A percentile compares a stretch with the other conserved stretches of the same genome.
Conservation (phyloP, 768 basidiomycete genomes). For the Coprinopsis cinerea region DNA sequence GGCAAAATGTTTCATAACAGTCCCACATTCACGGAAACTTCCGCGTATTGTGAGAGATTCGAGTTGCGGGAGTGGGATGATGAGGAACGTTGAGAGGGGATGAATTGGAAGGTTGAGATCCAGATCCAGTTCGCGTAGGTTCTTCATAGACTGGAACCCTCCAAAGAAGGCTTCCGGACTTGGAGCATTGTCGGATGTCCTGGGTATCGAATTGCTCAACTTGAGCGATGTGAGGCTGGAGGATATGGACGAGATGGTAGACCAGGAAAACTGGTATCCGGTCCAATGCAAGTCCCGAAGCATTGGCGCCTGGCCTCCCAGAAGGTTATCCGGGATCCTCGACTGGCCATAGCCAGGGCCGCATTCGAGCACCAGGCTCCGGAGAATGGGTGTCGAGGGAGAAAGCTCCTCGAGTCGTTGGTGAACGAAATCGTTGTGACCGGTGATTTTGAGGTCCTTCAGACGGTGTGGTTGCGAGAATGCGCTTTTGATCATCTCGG, state of each 20-base stretch:
- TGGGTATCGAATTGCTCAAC: too few species aligned
- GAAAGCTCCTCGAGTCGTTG: not conserved
- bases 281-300: not conserved
- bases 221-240: not conserved
- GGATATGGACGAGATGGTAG: not conserved
- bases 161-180: not conserved
- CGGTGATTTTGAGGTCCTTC: not conserved
- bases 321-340: not conserved
- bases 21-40: not conserved
- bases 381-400: not conserved
- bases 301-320: not conserved
- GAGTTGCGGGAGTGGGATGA: not conserved
- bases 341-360: not conserved
- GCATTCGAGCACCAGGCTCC: not conserved
- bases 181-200: not conserved
- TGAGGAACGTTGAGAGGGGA: not conserved
- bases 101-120: too few species aligned
- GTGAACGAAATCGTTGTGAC: not conserved
- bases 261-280: not conserved
- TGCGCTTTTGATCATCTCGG: not conserved
- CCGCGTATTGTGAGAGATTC: not conserved
- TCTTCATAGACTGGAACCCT: too few species aligned
- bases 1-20: not conserved
- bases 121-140: too few species aligned
- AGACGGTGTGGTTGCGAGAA: not conserved